Conservation (phyloP, 129 eudicot genomes). For the Tagetes erecta region DNA sequence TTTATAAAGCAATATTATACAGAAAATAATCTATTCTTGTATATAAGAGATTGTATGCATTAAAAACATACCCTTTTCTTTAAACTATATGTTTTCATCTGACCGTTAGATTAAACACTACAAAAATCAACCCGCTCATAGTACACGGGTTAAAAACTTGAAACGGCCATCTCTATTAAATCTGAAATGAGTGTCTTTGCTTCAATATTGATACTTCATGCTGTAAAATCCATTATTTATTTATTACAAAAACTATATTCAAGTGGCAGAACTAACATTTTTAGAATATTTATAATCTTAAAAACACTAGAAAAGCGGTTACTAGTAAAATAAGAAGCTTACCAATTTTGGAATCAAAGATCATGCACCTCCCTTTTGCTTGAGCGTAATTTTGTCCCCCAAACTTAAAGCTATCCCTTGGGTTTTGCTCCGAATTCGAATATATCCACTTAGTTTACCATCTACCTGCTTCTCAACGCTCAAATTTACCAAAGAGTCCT, state of each 20-base stretch:
- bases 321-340: constrained; percentile 11
- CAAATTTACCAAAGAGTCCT: constrained; percentile 92
- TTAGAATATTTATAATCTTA: background rate
- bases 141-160: background rate
- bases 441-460: constrained; percentile 86
- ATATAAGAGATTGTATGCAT: too few species aligned
- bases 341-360: constrained; percentile 43
- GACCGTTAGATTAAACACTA: too few species aligned
- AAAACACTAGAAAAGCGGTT: background rate
- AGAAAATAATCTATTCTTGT: too few species aligned
- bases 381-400: constrained; percentile 96
- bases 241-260: background rate
- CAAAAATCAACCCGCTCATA: too few species aligned
- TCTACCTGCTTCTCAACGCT: constrained; percentile 87
- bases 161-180: background rate
- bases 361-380: constrained; percentile 84
- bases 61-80: too few species aligned
- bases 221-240: background rate
- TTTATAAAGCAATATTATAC: too few species aligned
- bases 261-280: background rate
- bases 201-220: background rate
- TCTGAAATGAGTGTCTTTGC: background rate
- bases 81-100: too few species aligned
- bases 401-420: constrained; percentile 93
- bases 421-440: constrained; percentile 93